Base-by-base conservation (phyloP, 202 grass and related monocot species). In the Zoysia matrella region DNA sequence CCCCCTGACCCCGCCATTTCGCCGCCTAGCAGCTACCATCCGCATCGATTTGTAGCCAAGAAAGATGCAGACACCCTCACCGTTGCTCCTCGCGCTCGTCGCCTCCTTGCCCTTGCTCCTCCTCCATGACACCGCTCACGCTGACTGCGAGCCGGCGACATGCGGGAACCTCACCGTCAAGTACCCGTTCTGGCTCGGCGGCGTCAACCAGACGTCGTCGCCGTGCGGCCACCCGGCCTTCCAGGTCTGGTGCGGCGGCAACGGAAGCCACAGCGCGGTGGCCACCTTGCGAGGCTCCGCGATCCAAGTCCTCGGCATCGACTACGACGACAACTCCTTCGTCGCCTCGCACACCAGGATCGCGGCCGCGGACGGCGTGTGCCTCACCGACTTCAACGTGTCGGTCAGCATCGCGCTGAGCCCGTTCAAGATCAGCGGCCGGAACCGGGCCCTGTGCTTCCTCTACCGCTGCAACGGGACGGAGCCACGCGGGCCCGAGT, bases 391-490 rank as follows among this genome's bases (percentile, higher is more conserved):
- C 51, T 85, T 81, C 70, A 88, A 90, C 56, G 0, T 88, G 3
- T 84, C 76, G 1, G 9, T 61, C 42, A 81, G 36, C 83, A 1
- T 86, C 4, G 15, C 44, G 0, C 63, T 91, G 15, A 81, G 73
- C 62, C 47, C n/a, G 11, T 80, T 83, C 72, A 6, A 2, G 11
- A 44, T 90, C 0, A 86, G 77, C 51, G 2, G 2, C 2, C 53
- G 3, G 7, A 94, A 94, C 71, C 65, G 42, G 0, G 91, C 63
- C 2, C 72, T 93, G 2, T 57, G 79, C 62, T 75, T 94, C 79
- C 86, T 94, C 22, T 83, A 14, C 60, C 0, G 13, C 48, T 94
- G 91, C 73, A 77, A 0, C 11, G 69, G 73, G 6, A 63, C 52
- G 7, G 12, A 39, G 7, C 73, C 87, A 1, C 15, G 1, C 1